Evolutionary conservation across 192 early-diverging fungal species (phyloP).

Genomic region (Helicostylum pulchrum): DNA sequence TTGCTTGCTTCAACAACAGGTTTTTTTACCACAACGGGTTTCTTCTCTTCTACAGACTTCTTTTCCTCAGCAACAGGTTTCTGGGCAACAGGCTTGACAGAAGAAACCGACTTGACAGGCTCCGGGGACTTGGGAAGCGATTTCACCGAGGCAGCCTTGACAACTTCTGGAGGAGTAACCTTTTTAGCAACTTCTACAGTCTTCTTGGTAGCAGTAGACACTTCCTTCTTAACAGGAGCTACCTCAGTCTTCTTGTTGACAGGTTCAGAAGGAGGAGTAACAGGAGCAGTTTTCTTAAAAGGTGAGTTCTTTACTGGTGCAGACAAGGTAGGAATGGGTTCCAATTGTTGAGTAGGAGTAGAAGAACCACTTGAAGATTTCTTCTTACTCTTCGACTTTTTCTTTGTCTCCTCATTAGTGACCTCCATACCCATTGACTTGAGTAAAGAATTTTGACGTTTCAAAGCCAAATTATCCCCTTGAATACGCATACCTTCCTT

Average conservation of each 20-base stretch:
- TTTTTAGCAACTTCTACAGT: too few species aligned
- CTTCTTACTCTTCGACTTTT: slow-evolving; percentile 30
- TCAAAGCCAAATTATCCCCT: slow-evolving; percentile 53
- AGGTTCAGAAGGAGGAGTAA: neutral
- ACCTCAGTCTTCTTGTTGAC: neutral
- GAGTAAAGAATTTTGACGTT: slow-evolving; percentile 49
- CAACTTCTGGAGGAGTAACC: too few species aligned
- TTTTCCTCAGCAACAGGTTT: too few species aligned
- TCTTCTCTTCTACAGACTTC: too few species aligned
- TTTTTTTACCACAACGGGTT: neutral
- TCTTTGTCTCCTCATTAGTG: slow-evolving; percentile 18
- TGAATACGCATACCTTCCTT: slow-evolving; percentile 72
- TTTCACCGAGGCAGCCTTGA: too few species aligned
- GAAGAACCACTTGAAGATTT: slow-evolving; percentile 9
- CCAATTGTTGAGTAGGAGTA: neutral
- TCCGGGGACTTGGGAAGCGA: too few species aligned
- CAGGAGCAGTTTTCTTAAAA: neutral
- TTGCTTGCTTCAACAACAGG: neutral
- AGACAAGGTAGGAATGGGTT: neutral
- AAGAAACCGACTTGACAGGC: too few species aligned
- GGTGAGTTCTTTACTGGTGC: neutral
- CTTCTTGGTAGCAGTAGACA: too few species aligned
- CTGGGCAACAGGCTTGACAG: too few species aligned
- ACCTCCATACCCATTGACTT: slow-evolving; percentile 47
- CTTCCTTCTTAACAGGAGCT: neutral